Conservation (phyloP, 768 basidiomycete species). For the Boletus edulis region DNA sequence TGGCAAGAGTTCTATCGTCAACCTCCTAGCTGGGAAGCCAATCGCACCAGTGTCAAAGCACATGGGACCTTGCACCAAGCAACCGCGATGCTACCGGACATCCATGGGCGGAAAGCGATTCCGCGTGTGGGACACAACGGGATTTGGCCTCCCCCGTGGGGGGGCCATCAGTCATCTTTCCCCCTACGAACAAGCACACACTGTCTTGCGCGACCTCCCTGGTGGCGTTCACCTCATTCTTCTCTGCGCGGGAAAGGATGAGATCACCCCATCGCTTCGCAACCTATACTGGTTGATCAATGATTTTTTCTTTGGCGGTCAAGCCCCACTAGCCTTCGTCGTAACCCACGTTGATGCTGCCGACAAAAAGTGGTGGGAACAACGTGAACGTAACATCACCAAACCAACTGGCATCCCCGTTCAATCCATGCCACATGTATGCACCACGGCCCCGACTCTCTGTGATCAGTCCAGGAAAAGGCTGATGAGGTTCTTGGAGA, state of each 20-base stretch:
- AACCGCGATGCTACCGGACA: neutral
- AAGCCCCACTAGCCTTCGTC: constrained; percentile 35
- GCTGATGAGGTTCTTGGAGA: neutral
- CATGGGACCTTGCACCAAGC: constrained; percentile 31
- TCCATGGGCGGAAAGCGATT: constrained; percentile 1
- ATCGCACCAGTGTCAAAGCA: constrained; percentile 25
- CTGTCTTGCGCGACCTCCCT: constrained; percentile 25
- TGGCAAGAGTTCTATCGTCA: constrained; percentile 22
- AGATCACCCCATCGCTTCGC: constrained; percentile 23
- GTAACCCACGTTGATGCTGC: constrained; percentile 31
- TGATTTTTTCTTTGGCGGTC: constrained; percentile 31
- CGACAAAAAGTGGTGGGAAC: constrained; percentile 33
- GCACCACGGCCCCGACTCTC: neutral
- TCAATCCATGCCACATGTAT: neutral
- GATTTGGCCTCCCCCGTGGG: constrained; percentile 12
- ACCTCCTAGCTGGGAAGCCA: constrained; percentile 14
- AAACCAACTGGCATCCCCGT: neutral
- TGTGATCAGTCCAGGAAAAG: neutral
- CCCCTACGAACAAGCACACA: constrained; percentile 19
- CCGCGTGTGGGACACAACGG: constrained; percentile 26
- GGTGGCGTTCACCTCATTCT: constrained; percentile 36
- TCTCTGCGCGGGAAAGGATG: constrained; percentile 31
- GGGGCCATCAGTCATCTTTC: neutral
- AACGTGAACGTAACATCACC: constrained; percentile 21
- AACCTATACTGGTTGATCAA: constrained; percentile 33